These are phyloP conservation scores for Fraxinus cuspidata DNA, from an alignment of 257 asterid genomes.

Conservation along the genomic window DNA sequence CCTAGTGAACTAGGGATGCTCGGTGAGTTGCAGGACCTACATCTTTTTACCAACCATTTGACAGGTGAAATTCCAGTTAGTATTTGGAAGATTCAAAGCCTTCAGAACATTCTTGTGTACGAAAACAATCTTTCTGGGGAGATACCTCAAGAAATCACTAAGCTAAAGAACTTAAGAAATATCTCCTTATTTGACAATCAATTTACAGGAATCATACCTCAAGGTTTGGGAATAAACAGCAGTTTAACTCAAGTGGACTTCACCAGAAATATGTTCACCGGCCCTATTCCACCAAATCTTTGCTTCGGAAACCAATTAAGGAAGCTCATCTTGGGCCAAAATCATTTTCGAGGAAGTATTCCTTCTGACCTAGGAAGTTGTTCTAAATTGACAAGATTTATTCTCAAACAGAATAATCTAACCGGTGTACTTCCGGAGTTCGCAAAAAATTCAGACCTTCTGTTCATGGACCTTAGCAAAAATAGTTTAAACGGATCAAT, in stretches of 20 bases:
- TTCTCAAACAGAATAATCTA: slow-evolving; percentile 67
- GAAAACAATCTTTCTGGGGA: slow-evolving; percentile 70
- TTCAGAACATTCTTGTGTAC: slow-evolving; percentile 52
- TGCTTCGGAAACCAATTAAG: slow-evolving; percentile 63
- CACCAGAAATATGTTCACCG: slow-evolving; percentile 63
- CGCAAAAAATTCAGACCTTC: slow-evolving; percentile 40
- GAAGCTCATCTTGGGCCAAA: slow-evolving; percentile 61
- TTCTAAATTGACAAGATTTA: slow-evolving; percentile 56
- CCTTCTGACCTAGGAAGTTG: slow-evolving; percentile 69
- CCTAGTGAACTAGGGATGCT: slow-evolving; percentile 73
- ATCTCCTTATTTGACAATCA: slow-evolving; percentile 58
- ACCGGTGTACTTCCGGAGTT: slow-evolving; percentile 65
- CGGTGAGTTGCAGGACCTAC: slow-evolving; percentile 36
- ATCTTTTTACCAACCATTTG: slow-evolving; percentile 58
- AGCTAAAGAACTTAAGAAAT: slow-evolving; percentile 55
- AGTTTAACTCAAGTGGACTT: slow-evolving; percentile 59
- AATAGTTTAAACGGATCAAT: slow-evolving; percentile 57
- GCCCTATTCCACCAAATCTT: slow-evolving; percentile 71
- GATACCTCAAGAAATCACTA: slow-evolving; percentile 62
- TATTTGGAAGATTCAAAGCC: slow-evolving; percentile 69
- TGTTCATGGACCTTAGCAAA: slow-evolving; percentile 57
- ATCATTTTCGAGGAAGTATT: slow-evolving; percentile 59
- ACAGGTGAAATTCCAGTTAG: slow-evolving; percentile 66
- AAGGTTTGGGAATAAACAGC: slow-evolving; percentile 68
- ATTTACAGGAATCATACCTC: slow-evolving; percentile 75